A percentile compares a stretch with the other conserved stretches of the same genome.
Conservation (phyloP, 2,329 filamentous ascomycete genomes). For the Fusarium sp. region DNA sequence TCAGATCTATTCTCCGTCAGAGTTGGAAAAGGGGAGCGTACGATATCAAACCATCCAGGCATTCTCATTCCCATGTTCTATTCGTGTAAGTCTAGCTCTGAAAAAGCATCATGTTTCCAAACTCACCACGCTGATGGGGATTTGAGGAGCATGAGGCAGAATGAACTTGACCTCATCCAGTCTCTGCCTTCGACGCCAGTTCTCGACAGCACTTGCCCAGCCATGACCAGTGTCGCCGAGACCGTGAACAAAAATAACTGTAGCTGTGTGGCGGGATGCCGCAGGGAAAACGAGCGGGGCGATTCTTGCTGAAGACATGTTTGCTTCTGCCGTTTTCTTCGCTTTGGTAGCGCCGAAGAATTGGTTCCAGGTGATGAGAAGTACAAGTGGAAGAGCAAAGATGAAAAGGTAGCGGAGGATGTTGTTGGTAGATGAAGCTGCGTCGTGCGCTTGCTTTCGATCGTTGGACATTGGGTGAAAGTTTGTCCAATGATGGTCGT, state of each 20-base stretch:
- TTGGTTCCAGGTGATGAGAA: conserved; percentile 10
- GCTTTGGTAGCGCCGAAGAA: not conserved
- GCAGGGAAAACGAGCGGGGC: conserved; percentile 79
- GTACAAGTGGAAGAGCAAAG: conserved; percentile 14
- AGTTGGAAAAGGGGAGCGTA: conserved; percentile 50
- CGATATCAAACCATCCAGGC: conserved; percentile 90
- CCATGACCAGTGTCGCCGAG: conserved; percentile 85
- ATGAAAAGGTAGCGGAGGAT: conserved; percentile 26
- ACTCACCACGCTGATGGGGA: conserved; percentile 77
- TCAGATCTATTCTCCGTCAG: not conserved
- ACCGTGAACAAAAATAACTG: conserved; percentile 93
- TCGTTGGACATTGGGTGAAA: conserved; percentile 28
- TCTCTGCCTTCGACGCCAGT: conserved; percentile 82
- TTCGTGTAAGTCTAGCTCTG: conserved; percentile 22
- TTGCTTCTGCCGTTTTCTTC: not conserved
- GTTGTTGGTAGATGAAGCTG: conserved; percentile 1
- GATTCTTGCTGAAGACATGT: conserved; percentile 41
- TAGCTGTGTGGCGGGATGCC: conserved; percentile 86
- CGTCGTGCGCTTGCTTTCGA: conserved; percentile 19
- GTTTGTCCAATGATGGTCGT: conserved; percentile 24
- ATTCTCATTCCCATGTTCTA: conserved; percentile 60
- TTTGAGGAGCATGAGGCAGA: conserved; percentile 87
- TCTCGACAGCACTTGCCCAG: conserved; percentile 86
- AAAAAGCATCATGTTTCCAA: not conserved
- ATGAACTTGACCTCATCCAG: conserved; percentile 94